A percentile compares a stretch with the other conserved stretches of the same genome.
Conservation (phyloP, 2,329 filamentous ascomycete species). For the Pseudogymnoascus sp. region DNA sequence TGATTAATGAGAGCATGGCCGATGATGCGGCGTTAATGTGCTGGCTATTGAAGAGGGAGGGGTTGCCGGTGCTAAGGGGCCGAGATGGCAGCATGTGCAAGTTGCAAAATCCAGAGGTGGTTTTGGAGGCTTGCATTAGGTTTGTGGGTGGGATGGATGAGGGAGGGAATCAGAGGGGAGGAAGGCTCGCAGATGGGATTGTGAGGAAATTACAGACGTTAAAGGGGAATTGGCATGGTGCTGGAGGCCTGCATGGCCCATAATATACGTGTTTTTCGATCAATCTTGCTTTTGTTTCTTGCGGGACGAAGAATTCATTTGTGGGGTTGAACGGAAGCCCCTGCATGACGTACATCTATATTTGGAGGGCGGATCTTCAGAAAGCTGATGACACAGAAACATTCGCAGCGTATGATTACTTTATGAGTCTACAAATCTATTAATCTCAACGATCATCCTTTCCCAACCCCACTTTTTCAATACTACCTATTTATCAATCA, state of each 20-base stretch:
- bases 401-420: background rate
- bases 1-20: conserved; percentile 44
- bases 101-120: conserved; percentile 42
- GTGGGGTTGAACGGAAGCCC: background rate
- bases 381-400: background rate
- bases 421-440: background rate
- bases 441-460: conserved; percentile 1
- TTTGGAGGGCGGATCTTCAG: background rate
- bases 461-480: background rate
- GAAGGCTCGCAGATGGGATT: conserved; percentile 49
- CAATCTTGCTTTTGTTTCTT: background rate
- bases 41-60: conserved; percentile 48
- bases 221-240: conserved; percentile 27
- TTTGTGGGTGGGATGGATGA: conserved; percentile 42
- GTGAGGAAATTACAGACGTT: conserved; percentile 45
- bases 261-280: background rate
- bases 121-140: conserved; percentile 47
- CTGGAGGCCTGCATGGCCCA: background rate
- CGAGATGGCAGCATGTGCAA: conserved; percentile 42
- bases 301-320: background rate
- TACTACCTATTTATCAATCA: background rate
- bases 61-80: conserved; percentile 45
- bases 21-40: conserved; percentile 46
- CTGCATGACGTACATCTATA: background rate
- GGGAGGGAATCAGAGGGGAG: conserved; percentile 19